These are phyloP conservation scores for Colletotrichum magnum DNA, from an alignment of 2,329 filamentous ascomycete species.

Conservation along the genomic window DNA sequence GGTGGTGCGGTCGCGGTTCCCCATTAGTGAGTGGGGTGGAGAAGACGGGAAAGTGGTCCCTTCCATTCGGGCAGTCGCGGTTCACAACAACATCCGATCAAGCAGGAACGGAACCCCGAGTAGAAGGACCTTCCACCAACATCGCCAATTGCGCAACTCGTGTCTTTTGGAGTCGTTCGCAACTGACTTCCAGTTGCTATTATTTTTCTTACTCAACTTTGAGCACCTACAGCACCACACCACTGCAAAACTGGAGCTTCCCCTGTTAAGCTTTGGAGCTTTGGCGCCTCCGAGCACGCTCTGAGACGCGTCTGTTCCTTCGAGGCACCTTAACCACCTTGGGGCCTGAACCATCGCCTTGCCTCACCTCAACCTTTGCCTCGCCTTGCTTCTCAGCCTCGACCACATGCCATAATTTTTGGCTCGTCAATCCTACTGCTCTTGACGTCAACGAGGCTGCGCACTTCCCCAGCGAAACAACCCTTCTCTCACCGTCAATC, in stretches of 20 bases:
- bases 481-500: no score
- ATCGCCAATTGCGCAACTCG: slow-evolving; percentile 2
- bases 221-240: neutral
- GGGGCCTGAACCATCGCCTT: slow-evolving; percentile 24
- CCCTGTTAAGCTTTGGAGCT: slow-evolving; percentile 32
- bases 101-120: slow-evolving; percentile 17
- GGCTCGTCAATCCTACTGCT: no score
- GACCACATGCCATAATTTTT: neutral
- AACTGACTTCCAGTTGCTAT: neutral
- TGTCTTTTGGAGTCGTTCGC: neutral
- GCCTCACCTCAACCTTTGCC: neutral
- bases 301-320: slow-evolving; percentile 37
- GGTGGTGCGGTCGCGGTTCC: neutral
- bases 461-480: no score
- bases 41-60: neutral
- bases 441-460: no score
- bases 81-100: slow-evolving; percentile 40
- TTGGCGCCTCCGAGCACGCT: slow-evolving; percentile 30
- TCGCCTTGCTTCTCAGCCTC: neutral
- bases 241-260: neutral
- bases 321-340: slow-evolving; percentile 18
- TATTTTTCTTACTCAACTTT: neutral
- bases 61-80: slow-evolving; percentile 33
- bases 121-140: slow-evolving; percentile 12
- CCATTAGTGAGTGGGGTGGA: neutral